Evolutionary conservation across 306 rosid genomes (phyloP).

Genomic region (Trifolium dubium): DNA sequence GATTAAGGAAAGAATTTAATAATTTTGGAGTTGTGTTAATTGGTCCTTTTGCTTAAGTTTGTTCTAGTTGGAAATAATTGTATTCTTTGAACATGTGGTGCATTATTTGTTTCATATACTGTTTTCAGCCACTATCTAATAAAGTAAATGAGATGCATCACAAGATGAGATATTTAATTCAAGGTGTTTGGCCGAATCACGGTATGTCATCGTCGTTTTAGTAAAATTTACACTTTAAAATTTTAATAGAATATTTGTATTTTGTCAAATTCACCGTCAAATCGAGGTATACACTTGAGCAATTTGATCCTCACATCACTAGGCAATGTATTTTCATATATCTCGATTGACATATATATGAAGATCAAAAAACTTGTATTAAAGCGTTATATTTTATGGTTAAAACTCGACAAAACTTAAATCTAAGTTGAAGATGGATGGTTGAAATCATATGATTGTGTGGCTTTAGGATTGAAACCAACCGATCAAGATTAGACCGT

Average conservation of each 20-base stretch:
- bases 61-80: constrained; percentile 47
- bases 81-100: constrained; percentile 40
- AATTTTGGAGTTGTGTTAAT: constrained; percentile 27
- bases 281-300: no score
- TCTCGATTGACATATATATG: no score
- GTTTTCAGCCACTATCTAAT: constrained; percentile 28
- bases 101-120: constrained; percentile 25
- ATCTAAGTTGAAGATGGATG: not conserved
- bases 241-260: no score
- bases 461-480: not conserved
- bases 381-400: not conserved
- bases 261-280: no score
- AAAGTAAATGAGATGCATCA: constrained; percentile 27
- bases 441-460: not conserved
- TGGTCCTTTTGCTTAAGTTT: constrained; percentile 21
- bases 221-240: no score
- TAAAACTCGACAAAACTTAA: not conserved
- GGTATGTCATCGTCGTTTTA: no score
- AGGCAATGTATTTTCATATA: no score
- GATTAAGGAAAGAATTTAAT: constrained; percentile 30
- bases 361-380: not conserved
- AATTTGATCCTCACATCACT: no score
- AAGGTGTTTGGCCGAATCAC: not conserved
- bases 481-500: not conserved
- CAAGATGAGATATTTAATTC: not conserved